Conservation (phyloP, 2,329 filamentous ascomycete genomes). For the Xylariaceae sp. region DNA sequence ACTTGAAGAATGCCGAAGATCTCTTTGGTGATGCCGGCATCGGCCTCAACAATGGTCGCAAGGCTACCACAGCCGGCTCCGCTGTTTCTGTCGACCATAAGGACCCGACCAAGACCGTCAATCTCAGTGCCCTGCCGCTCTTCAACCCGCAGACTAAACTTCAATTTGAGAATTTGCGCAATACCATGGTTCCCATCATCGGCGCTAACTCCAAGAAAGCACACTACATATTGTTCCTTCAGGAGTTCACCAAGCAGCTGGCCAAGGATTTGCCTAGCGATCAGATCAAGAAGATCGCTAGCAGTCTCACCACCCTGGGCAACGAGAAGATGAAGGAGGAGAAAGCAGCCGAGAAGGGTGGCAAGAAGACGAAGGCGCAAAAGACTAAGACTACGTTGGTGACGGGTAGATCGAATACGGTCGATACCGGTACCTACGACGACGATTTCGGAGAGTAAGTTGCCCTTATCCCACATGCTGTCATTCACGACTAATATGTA, state of each 20-base stretch:
- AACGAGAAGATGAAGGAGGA: constrained; percentile 99
- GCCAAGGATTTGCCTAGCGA: constrained; percentile 85
- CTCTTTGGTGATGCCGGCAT: constrained; percentile 78
- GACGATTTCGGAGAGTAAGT: constrained; percentile 87
- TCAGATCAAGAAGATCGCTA: constrained; percentile 95
- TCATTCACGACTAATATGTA: constrained; percentile 6
- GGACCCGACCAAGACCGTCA: constrained; percentile 78
- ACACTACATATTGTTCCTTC: constrained; percentile 86
- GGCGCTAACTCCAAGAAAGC: constrained; percentile 78
- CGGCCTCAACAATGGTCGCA: constrained; percentile 62
- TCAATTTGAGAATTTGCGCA: constrained; percentile 80
- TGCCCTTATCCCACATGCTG: background rate
- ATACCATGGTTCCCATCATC: constrained; percentile 78
- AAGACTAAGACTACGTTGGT: constrained; percentile 91
- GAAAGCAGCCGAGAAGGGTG: constrained; percentile 89
- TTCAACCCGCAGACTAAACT: constrained; percentile 89
- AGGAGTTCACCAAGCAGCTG: constrained; percentile 87
- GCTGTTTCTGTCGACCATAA: constrained; percentile 69
- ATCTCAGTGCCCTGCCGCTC: constrained; percentile 77
- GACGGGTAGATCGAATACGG: constrained; percentile 60
- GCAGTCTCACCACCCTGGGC: constrained; percentile 80
- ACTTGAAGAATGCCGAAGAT: constrained; percentile 87
- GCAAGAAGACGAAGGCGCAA: constrained; percentile 95
- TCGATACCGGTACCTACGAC: constrained; percentile 79
- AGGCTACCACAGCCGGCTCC: constrained; percentile 65